Base-by-base conservation (phyloP, 169 alveolate species). In the Eimeria brunetti region DNA sequence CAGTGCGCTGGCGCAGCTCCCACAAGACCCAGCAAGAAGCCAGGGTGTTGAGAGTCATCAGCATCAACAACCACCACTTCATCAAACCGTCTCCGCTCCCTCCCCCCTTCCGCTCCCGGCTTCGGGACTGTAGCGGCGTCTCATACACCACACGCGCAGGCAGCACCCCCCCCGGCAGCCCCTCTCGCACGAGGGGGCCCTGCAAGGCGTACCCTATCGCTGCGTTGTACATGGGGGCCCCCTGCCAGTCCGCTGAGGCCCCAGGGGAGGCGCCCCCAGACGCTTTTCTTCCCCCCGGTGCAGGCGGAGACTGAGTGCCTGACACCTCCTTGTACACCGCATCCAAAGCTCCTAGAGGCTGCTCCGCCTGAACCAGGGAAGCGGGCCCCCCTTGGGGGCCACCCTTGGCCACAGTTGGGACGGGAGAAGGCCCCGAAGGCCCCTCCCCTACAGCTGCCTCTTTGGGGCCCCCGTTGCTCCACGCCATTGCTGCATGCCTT, bases 361-460 rank as follows among this genome's bases (percentile, higher is more conserved):
- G 88, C 44, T 78, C 88, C 4, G 22, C 88, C n/a, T 49, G 88
- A 7, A 46, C 88, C 88, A 49, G 3, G 27, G 88, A 78, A 46
- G 67, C 58, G 14, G 44, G 14, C 7, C 46, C 88, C 41, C 67
- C 67, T 27, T 44, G 67, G 41, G 88, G 67, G 58, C 62, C 64
- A 44, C 67, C 88, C 88, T 78, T 78, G 62, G 67, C 58, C 88
- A 78, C 58, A 46, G 67, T 49, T 27, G 64, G 64, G 64, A 27
- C 58, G 41, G 88, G 88, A 78, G 88, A 78, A 12, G 88, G 88
- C 44, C 22, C 24, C 67, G 88, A 78, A 46, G 58, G 60, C 58
- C 88, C 88, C 88, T 78, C 88, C 88, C 88, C 88, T 46, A 49
- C 58, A 20, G 62, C 88, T 78, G 88, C 88, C 88, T 78, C 88